Evolutionary conservation across 345 rosid genomes (phyloP), one percentile per base, ranked within the genome.

Genomic region (Chamaenerion angustifolium): DNA sequence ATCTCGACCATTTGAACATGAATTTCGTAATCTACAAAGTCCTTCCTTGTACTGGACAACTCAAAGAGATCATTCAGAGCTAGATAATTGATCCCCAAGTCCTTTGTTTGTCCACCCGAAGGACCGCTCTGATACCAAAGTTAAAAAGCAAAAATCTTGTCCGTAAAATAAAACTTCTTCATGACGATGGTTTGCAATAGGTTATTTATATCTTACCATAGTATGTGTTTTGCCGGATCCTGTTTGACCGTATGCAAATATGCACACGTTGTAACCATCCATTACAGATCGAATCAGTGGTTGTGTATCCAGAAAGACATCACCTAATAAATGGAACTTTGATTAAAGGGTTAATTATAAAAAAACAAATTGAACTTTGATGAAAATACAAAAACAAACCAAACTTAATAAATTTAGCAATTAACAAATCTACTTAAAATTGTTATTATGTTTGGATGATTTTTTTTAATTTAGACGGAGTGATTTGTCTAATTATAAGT

Each of bases 191-290:
- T n/a, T n/a, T n/a, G n/a, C n/a, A n/a, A 31, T 31, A 31, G 16
- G 37, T 8, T 8, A 8, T n/a, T n/a, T n/a, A 52, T 50, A 49
- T 58, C 74, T 71, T 57, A 87, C 98, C 96, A 92, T 92, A 13
- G 96, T 86, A 61, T 79, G 74, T 54, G 96, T 90, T 68, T 90
- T 90, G 11, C 98, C 96, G 9, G 98, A 83, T 64, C 97, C 97
- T 8, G 97, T 85, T 71, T 88, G 95, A 51, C 98, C 98, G 51
- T 92, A 92, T 16, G 98, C 96, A 52, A 92, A 86, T 49, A 92
- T 92, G 76, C 98, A 87, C 43, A 75, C 95, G 47, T 92, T 92
- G 66, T 83, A 92, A 42, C 98, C 98, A 69, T 92, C 98, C 93
- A 92, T 84, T 37, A 87, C 95, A 21, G 98, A 92, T 65, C 96